Percentiles rank a stretch among this genome's conserved stretches.
Conservation (phyloP, 108 stramenopile species). For the Fragilaria radians region DNA sequence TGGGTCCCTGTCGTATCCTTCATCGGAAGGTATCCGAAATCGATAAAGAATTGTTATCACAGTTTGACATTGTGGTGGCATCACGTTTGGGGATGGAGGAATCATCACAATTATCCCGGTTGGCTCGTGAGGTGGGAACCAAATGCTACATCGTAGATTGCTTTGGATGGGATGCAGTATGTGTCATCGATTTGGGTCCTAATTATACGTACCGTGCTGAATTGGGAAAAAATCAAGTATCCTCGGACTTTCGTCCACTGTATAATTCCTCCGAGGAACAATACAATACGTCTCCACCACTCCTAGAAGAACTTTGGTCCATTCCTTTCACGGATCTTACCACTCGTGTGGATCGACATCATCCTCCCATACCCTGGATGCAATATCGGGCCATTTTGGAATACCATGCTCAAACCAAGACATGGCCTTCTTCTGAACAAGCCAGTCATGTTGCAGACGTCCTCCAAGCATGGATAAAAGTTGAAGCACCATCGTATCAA, state of each 20-base stretch:
- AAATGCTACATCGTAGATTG: conserved; percentile 71
- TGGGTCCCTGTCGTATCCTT: conserved; percentile 72
- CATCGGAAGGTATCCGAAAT: conserved; percentile 34
- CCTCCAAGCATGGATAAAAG: background rate
- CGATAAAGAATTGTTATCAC: conserved; percentile 52
- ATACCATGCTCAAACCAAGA: conserved; percentile 37
- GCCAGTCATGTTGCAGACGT: conserved; percentile 18
- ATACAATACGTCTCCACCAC: conserved; percentile 34
- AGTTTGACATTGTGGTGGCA: conserved; percentile 81
- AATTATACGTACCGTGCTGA: conserved; percentile 61
- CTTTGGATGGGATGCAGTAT: conserved; percentile 77
- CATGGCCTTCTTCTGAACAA: conserved; percentile 14
- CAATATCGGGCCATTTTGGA: conserved; percentile 65
- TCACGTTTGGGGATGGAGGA: conserved; percentile 49
- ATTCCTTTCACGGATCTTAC: conserved; percentile 37
- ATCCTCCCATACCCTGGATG: conserved; percentile 49
- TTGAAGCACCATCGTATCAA: background rate
- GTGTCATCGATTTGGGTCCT: conserved; percentile 71
- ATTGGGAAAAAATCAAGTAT: conserved; percentile 71
- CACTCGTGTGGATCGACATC: conserved; percentile 69
- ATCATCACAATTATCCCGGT: conserved; percentile 48
- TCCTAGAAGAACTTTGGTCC: conserved; percentile 48
- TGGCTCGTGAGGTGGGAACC: background rate
- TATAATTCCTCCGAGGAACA: conserved; percentile 56
- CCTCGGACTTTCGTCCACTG: no score